Conservation (phyloP, 345 rosid species). For the Leavenworthia alabamica region DNA sequence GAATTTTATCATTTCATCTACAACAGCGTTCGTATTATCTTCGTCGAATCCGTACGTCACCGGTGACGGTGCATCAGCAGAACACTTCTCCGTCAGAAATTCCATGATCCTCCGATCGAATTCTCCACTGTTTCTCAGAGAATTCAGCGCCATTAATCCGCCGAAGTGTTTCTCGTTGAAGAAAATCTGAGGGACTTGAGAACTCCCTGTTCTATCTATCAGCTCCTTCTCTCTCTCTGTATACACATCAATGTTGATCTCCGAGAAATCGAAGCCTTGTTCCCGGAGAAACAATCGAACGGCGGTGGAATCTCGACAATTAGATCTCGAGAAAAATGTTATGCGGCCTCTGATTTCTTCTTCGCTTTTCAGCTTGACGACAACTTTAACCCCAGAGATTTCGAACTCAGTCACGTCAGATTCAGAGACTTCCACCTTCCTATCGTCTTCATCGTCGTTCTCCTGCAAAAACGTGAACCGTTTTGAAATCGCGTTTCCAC, state of each 20-base stretch:
- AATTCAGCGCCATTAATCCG: constrained; percentile 70
- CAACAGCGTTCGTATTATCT: constrained; percentile 36
- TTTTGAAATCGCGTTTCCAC: constrained; percentile 57
- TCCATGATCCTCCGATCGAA: constrained; percentile 55
- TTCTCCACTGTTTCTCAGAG: constrained; percentile 61
- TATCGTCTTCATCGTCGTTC: neutral
- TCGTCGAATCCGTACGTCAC: constrained; percentile 64
- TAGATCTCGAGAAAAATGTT: constrained; percentile 69
- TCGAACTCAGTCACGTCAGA: constrained; percentile 57
- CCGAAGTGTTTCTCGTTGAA: constrained; percentile 78
- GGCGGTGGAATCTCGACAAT: constrained; percentile 75
- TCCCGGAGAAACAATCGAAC: constrained; percentile 60
- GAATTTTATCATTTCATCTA: constrained; percentile 45
- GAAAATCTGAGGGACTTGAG: constrained; percentile 80
- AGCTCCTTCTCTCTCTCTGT: constrained; percentile 55
- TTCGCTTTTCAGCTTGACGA: constrained; percentile 49
- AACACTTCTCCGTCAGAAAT: constrained; percentile 43
- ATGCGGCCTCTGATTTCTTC: constrained; percentile 46
- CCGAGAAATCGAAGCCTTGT: constrained; percentile 52
- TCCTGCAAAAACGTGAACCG: constrained; percentile 37
- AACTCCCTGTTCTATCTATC: constrained; percentile 47
- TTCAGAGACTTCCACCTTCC: constrained; percentile 3
- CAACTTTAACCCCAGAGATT: constrained; percentile 69
- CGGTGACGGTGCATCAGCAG: constrained; percentile 50
- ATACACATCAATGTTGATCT: constrained; percentile 81